Conservation (phyloP, 2,329 filamentous ascomycete species). For the Fusarium albidum region DNA sequence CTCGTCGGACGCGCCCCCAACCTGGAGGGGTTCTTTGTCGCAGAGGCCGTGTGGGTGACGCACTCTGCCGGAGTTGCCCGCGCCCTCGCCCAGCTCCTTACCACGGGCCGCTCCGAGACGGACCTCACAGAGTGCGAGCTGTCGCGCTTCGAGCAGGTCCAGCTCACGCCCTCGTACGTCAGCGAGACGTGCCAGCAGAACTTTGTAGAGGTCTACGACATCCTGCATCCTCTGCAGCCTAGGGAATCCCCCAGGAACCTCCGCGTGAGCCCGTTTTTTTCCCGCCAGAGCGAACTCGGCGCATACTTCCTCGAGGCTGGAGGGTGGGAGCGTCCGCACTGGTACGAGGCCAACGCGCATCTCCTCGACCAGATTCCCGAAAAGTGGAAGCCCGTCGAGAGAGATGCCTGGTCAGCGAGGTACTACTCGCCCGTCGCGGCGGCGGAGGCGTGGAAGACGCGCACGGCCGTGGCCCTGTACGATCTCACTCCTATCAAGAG, state of each 20-base stretch:
- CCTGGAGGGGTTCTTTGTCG: conserved; percentile 69
- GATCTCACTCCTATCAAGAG: conserved; percentile 69
- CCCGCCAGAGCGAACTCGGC: conserved; percentile 61
- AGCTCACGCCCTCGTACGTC: conserved; percentile 63
- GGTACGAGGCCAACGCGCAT: conserved; percentile 65
- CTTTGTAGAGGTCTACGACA: conserved; percentile 72
- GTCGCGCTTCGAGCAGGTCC: conserved; percentile 67
- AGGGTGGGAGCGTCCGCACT: conserved; percentile 70
- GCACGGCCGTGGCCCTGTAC: conserved; percentile 68
- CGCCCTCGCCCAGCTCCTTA: conserved; percentile 66
- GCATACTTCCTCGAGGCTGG: conserved; percentile 67
- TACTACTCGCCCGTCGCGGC: conserved; percentile 67
- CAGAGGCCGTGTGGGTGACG: conserved; percentile 73
- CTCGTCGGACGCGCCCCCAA: conserved; percentile 66
- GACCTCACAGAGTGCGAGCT: conserved; percentile 68
- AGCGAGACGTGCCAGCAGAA: conserved; percentile 67
- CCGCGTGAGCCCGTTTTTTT: conserved; percentile 65
- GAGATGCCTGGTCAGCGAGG: conserved; percentile 65
- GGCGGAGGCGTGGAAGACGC: conserved; percentile 71
- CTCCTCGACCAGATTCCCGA: conserved; percentile 60
- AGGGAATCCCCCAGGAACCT: conserved; percentile 65
- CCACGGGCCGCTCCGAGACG: conserved; percentile 61
- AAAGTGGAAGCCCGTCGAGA: conserved; percentile 61
- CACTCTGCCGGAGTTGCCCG: conserved; percentile 70
- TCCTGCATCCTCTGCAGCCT: conserved; percentile 67